Evolutionary conservation across 2,329 filamentous ascomycete species (phyloP).

Genomic region (Ophiostoma tasmaniense): DNA sequence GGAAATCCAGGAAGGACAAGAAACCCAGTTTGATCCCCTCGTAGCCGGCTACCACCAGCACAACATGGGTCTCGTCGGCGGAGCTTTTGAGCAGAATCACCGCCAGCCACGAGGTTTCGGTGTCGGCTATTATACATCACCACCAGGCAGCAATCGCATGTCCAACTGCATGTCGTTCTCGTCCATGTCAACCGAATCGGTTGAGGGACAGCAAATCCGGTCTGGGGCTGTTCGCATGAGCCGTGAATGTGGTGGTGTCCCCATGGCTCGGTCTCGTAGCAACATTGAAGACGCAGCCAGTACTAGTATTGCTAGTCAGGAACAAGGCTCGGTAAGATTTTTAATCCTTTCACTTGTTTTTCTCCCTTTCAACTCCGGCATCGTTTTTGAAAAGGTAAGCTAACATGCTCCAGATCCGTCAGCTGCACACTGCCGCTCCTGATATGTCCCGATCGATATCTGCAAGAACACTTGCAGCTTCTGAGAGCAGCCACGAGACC

Average conservation of each 20-base stretch:
- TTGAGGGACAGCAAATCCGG: not conserved
- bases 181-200: not conserved
- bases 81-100: not conserved
- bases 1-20: not conserved
- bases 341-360: not conserved
- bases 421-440: not conserved
- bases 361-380: too few species aligned
- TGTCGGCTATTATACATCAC: not conserved
- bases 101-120: not conserved
- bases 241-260: not conserved
- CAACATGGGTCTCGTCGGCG: not conserved
- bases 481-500: not conserved
- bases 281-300: not conserved
- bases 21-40: not conserved
- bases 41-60: not conserved
- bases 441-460: not conserved
- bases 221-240: not conserved
- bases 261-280: not conserved
- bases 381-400: not conserved
- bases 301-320: not conserved
- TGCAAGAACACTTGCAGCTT: not conserved
- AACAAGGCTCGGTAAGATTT: not conserved
- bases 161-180: not conserved
- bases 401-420: not conserved
- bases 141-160: not conserved